Evolutionary conservation across 305 asterid species (phyloP).

Genomic region (Fraxinus dipetala): DNA sequence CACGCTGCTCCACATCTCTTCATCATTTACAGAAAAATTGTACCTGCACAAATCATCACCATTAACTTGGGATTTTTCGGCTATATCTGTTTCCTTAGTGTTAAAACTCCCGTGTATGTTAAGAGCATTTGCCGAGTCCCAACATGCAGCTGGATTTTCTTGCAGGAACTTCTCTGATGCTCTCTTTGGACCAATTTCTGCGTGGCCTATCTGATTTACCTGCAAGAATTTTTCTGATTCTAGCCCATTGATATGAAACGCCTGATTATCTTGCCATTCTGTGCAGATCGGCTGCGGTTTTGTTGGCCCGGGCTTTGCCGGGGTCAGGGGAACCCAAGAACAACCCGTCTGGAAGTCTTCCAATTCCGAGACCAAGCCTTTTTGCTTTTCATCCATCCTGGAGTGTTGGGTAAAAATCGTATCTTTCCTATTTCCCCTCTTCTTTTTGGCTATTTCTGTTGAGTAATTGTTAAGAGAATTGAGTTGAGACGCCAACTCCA

Average conservation of each 20-base stretch:
- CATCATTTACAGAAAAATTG: conserved; percentile 20
- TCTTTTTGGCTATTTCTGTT: neutral
- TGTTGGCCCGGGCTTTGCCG: conserved; percentile 47
- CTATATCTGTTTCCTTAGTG: conserved; percentile 11
- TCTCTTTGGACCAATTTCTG: conserved; percentile 19
- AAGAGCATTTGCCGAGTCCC: conserved; percentile 19
- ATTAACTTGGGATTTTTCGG: neutral
- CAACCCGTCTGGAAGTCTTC: conserved; percentile 31
- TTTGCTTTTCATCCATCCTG: conserved; percentile 52
- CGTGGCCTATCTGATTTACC: conserved; percentile 14
- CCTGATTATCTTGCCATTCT: conserved; percentile 28
- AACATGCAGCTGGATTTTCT: conserved; percentile 31
- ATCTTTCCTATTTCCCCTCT: conserved; percentile 20
- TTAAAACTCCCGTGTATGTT: conserved; percentile 11
- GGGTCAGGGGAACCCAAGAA: conserved; percentile 66
- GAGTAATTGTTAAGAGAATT: neutral
- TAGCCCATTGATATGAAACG: conserved; percentile 17
- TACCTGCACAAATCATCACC: conserved; percentile 1
- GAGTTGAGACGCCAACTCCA: neutral
- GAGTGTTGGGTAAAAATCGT: conserved; percentile 31
- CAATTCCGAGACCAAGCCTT: conserved; percentile 28
- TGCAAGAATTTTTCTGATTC: conserved; percentile 21
- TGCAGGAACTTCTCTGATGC: conserved; percentile 20
- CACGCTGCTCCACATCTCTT: conserved; percentile 28
- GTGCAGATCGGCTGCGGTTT: conserved; percentile 39